Evolutionary conservation across 768 basidiomycete genomes (phyloP).

Genomic region (Asterophora parasitica): DNA sequence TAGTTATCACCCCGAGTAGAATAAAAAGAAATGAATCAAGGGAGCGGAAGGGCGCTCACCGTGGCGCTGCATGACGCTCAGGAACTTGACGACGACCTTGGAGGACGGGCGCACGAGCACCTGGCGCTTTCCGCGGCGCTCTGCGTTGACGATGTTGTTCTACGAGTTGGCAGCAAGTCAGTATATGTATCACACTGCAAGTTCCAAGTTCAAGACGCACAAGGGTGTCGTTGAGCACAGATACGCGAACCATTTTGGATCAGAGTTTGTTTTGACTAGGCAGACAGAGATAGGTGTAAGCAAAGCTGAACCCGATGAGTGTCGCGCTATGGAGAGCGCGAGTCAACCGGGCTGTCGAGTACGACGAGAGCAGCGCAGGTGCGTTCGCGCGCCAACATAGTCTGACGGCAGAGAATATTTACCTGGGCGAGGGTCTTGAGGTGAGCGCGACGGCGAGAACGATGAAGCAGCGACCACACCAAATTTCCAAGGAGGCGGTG

Average conservation of each 20-base stretch:
- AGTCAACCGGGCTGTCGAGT: slow-evolving; percentile 59
- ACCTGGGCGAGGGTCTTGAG: slow-evolving; percentile 35
- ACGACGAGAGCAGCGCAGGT: slow-evolving; percentile 14
- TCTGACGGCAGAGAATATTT: slow-evolving; percentile 25
- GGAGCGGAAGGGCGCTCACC: slow-evolving; percentile 47
- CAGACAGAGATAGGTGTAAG: slow-evolving; percentile 27
- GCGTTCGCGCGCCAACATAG: slow-evolving; percentile 22
- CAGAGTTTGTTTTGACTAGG: slow-evolving; percentile 15
- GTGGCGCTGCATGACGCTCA: slow-evolving; percentile 98
- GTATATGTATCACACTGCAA: not conserved
- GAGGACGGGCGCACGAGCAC: slow-evolving; percentile 96
- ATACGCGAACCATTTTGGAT: slow-evolving; percentile 80
- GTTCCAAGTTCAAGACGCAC: slow-evolving; percentile 11
- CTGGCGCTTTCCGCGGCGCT: slow-evolving; percentile 99
- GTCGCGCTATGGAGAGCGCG: slow-evolving; percentile 78
- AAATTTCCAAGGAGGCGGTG: slow-evolving; percentile 11
- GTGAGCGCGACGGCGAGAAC: too few species aligned
- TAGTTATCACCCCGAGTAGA: slow-evolving; percentile 76
- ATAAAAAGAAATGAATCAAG: not conserved
- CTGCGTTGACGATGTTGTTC: slow-evolving; percentile 99
- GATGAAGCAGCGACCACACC: too few species aligned
- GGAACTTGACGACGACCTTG: slow-evolving; percentile 97
- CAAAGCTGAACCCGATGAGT: slow-evolving; percentile 78
- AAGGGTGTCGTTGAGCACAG: slow-evolving; percentile 63
- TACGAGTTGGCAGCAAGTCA: slow-evolving; percentile 17